These are phyloP conservation scores for Aechmea fasciata DNA, from an alignment of 176 grass and related monocot species.

Conservation along the genomic window DNA sequence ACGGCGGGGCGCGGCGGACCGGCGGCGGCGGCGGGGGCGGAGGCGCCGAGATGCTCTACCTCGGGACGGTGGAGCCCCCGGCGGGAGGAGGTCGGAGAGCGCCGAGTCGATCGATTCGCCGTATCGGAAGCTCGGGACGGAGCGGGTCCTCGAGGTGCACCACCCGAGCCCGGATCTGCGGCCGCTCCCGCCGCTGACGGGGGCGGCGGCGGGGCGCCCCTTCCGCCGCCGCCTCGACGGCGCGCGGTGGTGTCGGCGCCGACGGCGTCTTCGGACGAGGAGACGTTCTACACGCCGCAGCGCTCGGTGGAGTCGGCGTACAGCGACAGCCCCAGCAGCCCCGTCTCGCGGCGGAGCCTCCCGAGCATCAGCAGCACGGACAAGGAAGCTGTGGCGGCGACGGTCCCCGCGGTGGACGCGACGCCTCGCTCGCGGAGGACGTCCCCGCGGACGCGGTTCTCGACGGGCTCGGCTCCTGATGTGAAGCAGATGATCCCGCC, in stretches of 20 bases:
- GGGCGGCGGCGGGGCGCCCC: not conserved
- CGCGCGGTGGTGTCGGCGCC: no score
- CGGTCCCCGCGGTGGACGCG: constrained; percentile 18
- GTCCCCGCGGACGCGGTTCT: constrained; percentile 67
- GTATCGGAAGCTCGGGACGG: constrained; percentile 3
- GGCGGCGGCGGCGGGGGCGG: constrained; percentile 24
- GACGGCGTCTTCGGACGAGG: constrained; percentile 25
- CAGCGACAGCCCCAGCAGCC: constrained; percentile 62
- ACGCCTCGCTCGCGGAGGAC: constrained; percentile 52
- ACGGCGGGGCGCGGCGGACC: constrained; percentile 4
- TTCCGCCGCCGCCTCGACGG: constrained; percentile 35
- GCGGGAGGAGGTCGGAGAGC: constrained; percentile 20
- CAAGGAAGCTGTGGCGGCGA: constrained; percentile 14
- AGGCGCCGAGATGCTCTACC: constrained; percentile 7
- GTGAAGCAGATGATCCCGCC: constrained; percentile 63
- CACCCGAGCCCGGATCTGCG: constrained; percentile 56
- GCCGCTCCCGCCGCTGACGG: constrained; percentile 44
- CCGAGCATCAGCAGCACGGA: constrained; percentile 66
- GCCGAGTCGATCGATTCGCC: constrained; percentile 32
- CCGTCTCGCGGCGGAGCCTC: constrained; percentile 69
- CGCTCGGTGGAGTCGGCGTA: constrained; percentile 35
- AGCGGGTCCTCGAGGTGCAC: constrained; percentile 12
- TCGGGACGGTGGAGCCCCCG: constrained; percentile 8
- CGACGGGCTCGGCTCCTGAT: constrained; percentile 52
- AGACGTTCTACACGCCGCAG: constrained; percentile 45